Evolutionary conservation across 495 filamentous ascomycete species (phyloP), one percentile per base, ranked within the genome.

Genomic region (Ramalina intermedia): DNA sequence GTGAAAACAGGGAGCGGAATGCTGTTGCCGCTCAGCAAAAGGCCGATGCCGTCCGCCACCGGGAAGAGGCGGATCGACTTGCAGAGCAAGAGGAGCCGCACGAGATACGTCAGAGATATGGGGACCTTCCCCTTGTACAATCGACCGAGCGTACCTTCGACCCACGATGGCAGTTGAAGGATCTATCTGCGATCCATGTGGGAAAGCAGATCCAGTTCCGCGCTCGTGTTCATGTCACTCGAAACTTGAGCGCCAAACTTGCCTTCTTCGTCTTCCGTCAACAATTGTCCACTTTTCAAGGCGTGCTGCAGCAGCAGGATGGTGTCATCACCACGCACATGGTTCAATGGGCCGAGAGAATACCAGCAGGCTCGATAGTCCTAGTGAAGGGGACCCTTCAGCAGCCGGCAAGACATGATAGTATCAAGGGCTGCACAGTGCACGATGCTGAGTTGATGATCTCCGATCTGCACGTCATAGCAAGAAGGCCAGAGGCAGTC

Each of bases 221-320:
- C n/a, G 88, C 84, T 6, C 80, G 85, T 57, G 65, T 96, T 35
- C 87, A 95, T 62, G 85, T 88, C 51, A 63, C 86, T 2, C 77
- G 90, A 47, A 82, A 83, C 46, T 81, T 95, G 72, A 86, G 87
- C 53, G 76, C 85, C 54, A 90, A 94, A 64, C 79, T 96, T 63
- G 83, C 79, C 51, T 95, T 95, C 64, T 68, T 94, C 54, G 82
- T 91, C 55, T 80, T 96, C 52, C 79, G 88, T 42, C 82, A 94
- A 69, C 81, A 85, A 60, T 71, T 81, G 33, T 71, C 68, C 51
- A 80, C 85, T 3, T 81, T 94, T 46, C 87, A 94, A 66, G 88
- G 80, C 50, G 72, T 84, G 38, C 63, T 81, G 53, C 77, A 82
- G 33, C 73, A 75, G 47, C 52, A 55, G 53, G 41, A 74, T 63